These are phyloP conservation scores for Lumnitzera littorea DNA, from an alignment of 345 rosid species.

Conservation along the genomic window DNA sequence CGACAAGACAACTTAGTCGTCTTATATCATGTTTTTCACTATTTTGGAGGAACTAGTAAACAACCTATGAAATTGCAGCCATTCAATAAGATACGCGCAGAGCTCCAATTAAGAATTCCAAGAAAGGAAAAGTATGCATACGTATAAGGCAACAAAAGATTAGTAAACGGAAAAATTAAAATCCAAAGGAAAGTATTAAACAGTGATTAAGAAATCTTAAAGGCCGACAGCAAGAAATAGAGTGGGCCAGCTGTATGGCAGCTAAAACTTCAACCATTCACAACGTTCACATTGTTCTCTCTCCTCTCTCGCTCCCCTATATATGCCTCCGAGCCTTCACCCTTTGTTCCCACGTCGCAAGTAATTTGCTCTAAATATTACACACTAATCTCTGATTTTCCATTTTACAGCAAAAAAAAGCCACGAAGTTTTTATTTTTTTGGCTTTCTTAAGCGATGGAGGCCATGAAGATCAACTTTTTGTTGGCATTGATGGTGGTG, in stretches of 20 bases:
- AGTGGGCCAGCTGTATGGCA: constrained; percentile 5
- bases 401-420: background rate
- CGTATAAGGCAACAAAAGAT: no score
- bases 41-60: no score
- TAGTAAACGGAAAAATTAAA: background rate
- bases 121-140: no score
- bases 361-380: background rate
- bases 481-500: constrained; percentile 12
- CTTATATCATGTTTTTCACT: no score
- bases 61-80: no score
- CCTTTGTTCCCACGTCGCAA: no score
- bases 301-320: background rate
- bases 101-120: no score
- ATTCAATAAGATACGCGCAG: no score
- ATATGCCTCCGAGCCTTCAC: background rate
- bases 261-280: background rate
- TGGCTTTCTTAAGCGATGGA: constrained; percentile 5
- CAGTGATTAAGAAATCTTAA: background rate
- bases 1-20: no score
- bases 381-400: background rate
- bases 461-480: constrained; percentile 14
- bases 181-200: background rate
- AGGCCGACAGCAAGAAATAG: background rate
- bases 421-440: background rate
- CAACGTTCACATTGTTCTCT: background rate